These are phyloP conservation scores for Macroventuria anomochaeta DNA, from an alignment of 2,329 filamentous ascomycete species.

Conservation along the genomic window DNA sequence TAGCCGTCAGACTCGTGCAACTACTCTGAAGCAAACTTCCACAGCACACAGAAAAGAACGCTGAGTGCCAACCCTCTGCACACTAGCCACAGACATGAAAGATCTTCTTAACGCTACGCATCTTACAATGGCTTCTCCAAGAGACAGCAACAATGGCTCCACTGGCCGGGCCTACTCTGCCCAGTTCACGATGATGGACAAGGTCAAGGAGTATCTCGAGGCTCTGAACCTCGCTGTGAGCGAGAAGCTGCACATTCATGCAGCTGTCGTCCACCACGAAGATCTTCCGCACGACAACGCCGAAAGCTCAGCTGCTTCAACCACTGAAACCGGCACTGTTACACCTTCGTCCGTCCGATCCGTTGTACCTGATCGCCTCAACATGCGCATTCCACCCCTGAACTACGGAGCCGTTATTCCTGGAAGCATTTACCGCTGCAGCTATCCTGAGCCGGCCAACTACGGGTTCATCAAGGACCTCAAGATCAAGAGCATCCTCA, in stretches of 20 bases:
- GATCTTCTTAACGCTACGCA: not conserved
- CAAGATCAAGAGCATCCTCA: conserved; percentile 79
- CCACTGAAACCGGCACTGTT: conserved; percentile 22
- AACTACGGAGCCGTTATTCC: conserved; percentile 81
- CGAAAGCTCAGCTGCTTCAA: conserved; percentile 5
- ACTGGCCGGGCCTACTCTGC: conserved; percentile 12
- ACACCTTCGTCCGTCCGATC: conserved; percentile 34
- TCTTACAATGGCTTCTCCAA: conserved; percentile 22
- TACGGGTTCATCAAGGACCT: conserved; percentile 72
- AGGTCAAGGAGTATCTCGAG: conserved; percentile 31
- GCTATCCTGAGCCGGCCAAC: conserved; percentile 75
- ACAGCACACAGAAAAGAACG: not conserved
- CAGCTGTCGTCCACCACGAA: conserved; percentile 39
- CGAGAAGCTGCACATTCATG: conserved; percentile 37
- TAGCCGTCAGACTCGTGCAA: not conserved
- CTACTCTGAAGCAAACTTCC: not conserved
- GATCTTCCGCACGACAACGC: conserved; percentile 35
- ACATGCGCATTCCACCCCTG: conserved; percentile 57
- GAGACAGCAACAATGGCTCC: conserved; percentile 5
- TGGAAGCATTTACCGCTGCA: conserved; percentile 78
- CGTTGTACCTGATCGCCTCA: conserved; percentile 42
- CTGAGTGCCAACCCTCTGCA: not conserved
- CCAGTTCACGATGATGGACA: conserved; percentile 24
- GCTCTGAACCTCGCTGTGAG: conserved; percentile 31
- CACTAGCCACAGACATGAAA: conserved; percentile 1